phyloP scores from a whole-genome alignment of 2,329 filamentous ascomycete species.

The Venturia pyrina region DNA sequence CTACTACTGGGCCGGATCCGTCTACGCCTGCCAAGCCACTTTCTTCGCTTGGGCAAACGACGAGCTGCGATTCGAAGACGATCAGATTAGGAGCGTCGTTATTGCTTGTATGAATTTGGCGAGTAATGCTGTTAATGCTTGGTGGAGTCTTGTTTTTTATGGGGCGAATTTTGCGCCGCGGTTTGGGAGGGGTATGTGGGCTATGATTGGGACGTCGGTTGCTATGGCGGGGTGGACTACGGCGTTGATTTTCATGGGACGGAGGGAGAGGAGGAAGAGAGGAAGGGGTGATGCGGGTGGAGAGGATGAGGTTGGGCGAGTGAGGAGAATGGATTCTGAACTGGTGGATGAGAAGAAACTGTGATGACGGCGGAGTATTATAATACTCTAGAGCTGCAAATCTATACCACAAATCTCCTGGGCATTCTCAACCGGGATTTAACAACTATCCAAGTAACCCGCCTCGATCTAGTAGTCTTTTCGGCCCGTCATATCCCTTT shows the following conservation, averaged over 20 bases:
- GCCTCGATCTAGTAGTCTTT: too few relatives aligned
- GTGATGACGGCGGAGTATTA: background rate
- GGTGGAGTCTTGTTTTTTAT: slow-evolving; percentile 66
- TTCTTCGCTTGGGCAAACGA: slow-evolving; percentile 73
- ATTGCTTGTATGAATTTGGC: slow-evolving; percentile 64
- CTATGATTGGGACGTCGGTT: slow-evolving; percentile 57
- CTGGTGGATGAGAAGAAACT: background rate
- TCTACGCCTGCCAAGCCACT: slow-evolving; percentile 63
- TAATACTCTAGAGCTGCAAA: background rate
- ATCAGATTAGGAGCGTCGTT: slow-evolving; percentile 54
- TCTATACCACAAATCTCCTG: background rate
- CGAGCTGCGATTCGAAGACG: slow-evolving; percentile 49
- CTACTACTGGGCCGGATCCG: slow-evolving; percentile 60
- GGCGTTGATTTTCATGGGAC: slow-evolving; percentile 39
- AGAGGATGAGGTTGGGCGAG: background rate
- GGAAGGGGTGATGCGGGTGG: background rate
- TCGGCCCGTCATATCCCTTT: too few relatives aligned
- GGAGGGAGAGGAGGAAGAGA: slow-evolving; percentile 27
- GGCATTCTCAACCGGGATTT: background rate
- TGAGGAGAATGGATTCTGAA: background rate
- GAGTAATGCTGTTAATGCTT: slow-evolving; percentile 59
- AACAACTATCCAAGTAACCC: too few relatives aligned
- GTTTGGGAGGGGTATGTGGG: slow-evolving; percentile 62
- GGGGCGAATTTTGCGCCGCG: slow-evolving; percentile 55
- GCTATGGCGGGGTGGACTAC: slow-evolving; percentile 51